Conservation (phyloP, 345 rosid genomes). For the Eucalyptus coolabah region DNA sequence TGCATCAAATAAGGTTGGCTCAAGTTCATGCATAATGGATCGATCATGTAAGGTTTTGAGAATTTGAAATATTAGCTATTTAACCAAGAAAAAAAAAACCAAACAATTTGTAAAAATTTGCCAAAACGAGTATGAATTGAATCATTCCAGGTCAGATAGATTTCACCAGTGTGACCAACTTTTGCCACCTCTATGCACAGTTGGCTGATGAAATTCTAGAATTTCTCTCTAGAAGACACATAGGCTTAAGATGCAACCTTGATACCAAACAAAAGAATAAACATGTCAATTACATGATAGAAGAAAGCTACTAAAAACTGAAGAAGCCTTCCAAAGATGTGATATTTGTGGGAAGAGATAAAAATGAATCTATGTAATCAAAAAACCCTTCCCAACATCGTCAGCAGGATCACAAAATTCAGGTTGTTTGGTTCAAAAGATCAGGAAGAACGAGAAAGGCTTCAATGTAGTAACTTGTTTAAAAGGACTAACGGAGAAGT, state of each 20-base stretch:
- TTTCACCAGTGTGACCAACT: neutral
- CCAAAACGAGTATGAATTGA: neutral
- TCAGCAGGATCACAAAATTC: neutral
- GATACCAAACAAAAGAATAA: neutral
- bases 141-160: neutral
- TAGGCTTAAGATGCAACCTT: neutral
- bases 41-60: neutral
- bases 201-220: neutral
- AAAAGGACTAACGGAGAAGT: neutral
- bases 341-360: neutral
- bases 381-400: neutral
- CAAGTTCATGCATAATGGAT: neutral
- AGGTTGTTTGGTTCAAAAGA: neutral
- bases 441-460: neutral
- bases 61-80: neutral
- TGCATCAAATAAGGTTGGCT: neutral
- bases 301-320: neutral
- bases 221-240: neutral
- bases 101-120: neutral
- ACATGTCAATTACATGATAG: neutral
- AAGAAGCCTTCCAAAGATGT: neutral
- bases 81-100: neutral
- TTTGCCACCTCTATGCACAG: neutral
- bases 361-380: neutral
- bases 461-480: neutral